Evolutionary conservation across 768 basidiomycete genomes (phyloP), one percentile per base, ranked within the genome.

Genomic region (Imleria badia): DNA sequence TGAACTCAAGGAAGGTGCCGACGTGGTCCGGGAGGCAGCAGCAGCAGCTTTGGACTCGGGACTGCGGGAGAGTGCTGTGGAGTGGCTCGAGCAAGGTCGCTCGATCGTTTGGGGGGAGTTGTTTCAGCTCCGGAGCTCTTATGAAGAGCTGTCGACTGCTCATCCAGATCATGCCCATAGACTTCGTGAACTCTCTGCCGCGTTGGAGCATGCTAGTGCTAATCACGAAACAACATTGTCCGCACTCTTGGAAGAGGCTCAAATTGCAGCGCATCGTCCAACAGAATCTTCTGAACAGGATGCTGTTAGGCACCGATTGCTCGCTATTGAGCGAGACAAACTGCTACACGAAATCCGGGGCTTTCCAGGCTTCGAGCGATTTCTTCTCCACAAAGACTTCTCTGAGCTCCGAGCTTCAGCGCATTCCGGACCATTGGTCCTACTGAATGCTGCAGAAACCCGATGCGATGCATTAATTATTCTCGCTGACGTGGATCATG

Each of bases 61-160:
- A 14, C 44, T 9, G 5, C 33, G 23, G 10, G 15, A 40, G 19
- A 45, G 31, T 1, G 55, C 59, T 2, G 43, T 60, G 14, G 59
- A 58, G n/a, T 60, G 57, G 57, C 48, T 60, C 9, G 57, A 60
- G n/a, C 50, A 60, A 34, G 58, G 58, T 10, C 58, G 58, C 13
- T 60, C 50, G 3, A 30, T 59, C 17, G 45, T 58, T 2, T 55
- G 48, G 53, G 53, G 44, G 0, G 40, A 54, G 14, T 13, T 58
- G 11, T 22, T 58, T 19, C 56, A 39, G 26, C 56, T 59, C 10
- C 56, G 56, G 20, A 36, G 30, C 20, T 48, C 56, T 17, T 38
- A 34, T 12, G 51, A 60, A 17, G 56, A 58, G 5, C n/a, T 58
- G 6, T 41, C 35, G 0, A 8, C 34, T 11, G 23, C 11, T 2